These are phyloP conservation scores for Fusarium pseudocircinatum DNA, from an alignment of 2,329 filamentous ascomycete species.

Conservation along the genomic window DNA sequence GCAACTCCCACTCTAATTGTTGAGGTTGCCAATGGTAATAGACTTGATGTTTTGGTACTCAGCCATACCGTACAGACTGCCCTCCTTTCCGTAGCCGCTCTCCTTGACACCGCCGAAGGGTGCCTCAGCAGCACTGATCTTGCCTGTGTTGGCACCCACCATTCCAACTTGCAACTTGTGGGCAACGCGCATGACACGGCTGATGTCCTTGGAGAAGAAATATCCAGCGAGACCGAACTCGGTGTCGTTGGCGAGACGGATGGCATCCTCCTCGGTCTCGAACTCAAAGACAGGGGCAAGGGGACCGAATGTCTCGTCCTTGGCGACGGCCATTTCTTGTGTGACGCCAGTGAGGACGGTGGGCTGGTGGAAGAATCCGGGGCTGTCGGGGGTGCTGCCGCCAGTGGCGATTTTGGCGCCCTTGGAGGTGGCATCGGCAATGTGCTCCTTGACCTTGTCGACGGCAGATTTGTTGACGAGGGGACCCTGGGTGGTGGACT, in stretches of 20 bases:
- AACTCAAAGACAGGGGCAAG: slow-evolving; percentile 45
- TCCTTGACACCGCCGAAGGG: slow-evolving; percentile 51
- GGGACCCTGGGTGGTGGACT: slow-evolving; percentile 44
- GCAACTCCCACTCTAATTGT: slow-evolving; percentile 22
- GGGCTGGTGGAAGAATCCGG: slow-evolving; percentile 73
- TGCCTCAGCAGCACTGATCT: slow-evolving; percentile 48
- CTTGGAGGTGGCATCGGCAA: slow-evolving; percentile 68
- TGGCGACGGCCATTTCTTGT: slow-evolving; percentile 43
- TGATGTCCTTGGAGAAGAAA: slow-evolving; percentile 48
- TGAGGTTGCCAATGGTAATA: slow-evolving; percentile 47
- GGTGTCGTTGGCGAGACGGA: slow-evolving; percentile 52
- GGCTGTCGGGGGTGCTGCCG: slow-evolving; percentile 71
- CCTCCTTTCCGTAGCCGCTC: slow-evolving; percentile 50
- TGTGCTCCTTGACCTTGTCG: slow-evolving; percentile 68
- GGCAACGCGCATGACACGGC: slow-evolving; percentile 56
- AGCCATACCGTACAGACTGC: slow-evolving; percentile 57
- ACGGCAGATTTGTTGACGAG: slow-evolving; percentile 73
- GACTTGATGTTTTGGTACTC: slow-evolving; percentile 60
- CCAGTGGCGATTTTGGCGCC: slow-evolving; percentile 67
- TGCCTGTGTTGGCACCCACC: slow-evolving; percentile 63
- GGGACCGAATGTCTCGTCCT: slow-evolving; percentile 48
- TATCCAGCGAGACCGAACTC: slow-evolving; percentile 51
- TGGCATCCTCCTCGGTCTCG: slow-evolving; percentile 51
- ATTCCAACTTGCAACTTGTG: slow-evolving; percentile 71
- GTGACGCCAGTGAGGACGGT: slow-evolving; percentile 71